These are phyloP conservation scores for Daldinia loculata DNA, from an alignment of 495 filamentous ascomycete species.

Conservation along the genomic window DNA sequence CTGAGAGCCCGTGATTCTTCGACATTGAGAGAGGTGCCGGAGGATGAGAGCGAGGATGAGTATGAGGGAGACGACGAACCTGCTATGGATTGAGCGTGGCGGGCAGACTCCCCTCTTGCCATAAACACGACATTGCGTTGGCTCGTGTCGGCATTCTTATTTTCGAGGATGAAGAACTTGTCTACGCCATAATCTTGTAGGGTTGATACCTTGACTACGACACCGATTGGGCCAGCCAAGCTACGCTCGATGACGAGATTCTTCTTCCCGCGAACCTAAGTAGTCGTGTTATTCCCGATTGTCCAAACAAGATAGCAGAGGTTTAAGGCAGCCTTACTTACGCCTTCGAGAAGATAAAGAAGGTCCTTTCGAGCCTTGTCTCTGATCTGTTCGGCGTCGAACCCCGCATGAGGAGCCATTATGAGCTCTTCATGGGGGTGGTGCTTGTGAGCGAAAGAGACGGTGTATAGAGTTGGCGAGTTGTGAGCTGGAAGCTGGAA, in stretches of 20 bases:
- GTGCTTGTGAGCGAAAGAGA: slow-evolving; percentile 24
- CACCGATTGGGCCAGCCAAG: slow-evolving; percentile 86
- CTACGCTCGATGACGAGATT: slow-evolving; percentile 92
- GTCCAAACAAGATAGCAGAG: slow-evolving; percentile 13
- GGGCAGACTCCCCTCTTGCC: slow-evolving; percentile 84
- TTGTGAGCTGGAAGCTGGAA: slow-evolving; percentile 20
- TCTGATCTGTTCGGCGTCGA: slow-evolving; percentile 81
- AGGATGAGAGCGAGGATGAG: slow-evolving; percentile 14
- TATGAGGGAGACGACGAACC: slow-evolving; percentile 66
- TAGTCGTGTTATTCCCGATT: slow-evolving; percentile 47
- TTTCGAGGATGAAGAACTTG: slow-evolving; percentile 93
- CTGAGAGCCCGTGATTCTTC: slow-evolving; percentile 29
- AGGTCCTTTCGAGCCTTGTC: slow-evolving; percentile 87
- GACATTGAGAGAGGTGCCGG: slow-evolving; percentile 12
- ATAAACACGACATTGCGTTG: slow-evolving; percentile 97
- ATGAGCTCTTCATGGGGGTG: slow-evolving; percentile 58
- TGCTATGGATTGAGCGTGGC: slow-evolving; percentile 82
- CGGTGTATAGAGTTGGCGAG: slow-evolving; percentile 4
- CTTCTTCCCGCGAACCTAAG: slow-evolving; percentile 95
- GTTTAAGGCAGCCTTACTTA: slow-evolving; percentile 67
- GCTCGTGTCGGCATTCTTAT: slow-evolving; percentile 87
- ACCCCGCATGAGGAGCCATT: slow-evolving; percentile 74
- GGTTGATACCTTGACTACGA: slow-evolving; percentile 91
- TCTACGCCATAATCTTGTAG: slow-evolving; percentile 91
- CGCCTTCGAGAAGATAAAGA: slow-evolving; percentile 85